Evolutionary conservation across 805 yeast genomes (phyloP), one percentile per base, ranked within the genome.

Genomic region (Candida parachauliodes): DNA sequence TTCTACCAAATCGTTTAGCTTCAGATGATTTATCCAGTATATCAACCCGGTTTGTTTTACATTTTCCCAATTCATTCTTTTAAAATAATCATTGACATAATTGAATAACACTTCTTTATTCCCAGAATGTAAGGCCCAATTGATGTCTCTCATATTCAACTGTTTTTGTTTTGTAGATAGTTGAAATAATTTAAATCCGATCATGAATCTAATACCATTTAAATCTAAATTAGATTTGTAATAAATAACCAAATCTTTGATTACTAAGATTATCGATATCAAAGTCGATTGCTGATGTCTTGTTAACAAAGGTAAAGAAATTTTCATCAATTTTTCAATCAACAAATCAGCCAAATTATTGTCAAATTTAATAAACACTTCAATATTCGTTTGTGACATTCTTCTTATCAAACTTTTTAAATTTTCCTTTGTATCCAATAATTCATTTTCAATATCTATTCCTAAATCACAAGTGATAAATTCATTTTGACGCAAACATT

Each of bases 281-380:
- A 89, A 68, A 0, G 96, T 88, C 20, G 82, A 79, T 52, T 89
- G 98, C 56, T 89, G 96, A 60, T 89, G 97, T 42, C 96, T 78
- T 0, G 96, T 88, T 20, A 89, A 56, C 43, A 81, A 81, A 0
- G 96, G 96, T 19, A 89, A 62, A 1, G 91, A 70, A 4, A 75
- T 66, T 42, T 74, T 78, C 28, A 78, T 77, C 36, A 89, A 63
- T 43, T 76, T 77, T 16, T 81, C 83, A 11, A 69, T 61, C 16
- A 89, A 61, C 2, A 74, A 55, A 1, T 62, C 68, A 3, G 77
- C 68, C 14, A 77, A 67, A 2, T 55, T 50, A 8, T 54, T 49
- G 40, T 65, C 67, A 47, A 78, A 80, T 14, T 40, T 47, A 32
- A 38, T 43, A 28, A 70, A 59, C 8, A 63, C 59, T 12, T 55